Evolutionary conservation across 352 stramenopile genomes (phyloP).

Genomic region (Globisporangium carolinianum): DNA sequence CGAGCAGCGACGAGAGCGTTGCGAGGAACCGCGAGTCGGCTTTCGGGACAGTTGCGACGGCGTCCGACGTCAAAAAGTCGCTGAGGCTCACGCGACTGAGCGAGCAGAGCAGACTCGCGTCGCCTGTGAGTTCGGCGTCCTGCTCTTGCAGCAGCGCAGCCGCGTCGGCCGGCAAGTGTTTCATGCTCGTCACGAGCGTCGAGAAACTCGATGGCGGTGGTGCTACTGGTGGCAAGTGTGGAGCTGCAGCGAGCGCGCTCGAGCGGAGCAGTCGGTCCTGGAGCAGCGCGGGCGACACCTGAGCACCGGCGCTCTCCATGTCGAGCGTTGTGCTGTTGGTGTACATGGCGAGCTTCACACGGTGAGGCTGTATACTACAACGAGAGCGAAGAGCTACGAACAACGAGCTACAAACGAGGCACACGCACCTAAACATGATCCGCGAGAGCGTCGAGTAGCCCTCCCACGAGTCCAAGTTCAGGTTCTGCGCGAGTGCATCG

Average conservation of each 20-base stretch:
- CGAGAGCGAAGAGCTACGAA: no score
- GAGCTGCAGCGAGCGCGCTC: slow-evolving; percentile 1
- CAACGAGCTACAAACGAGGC: not conserved
- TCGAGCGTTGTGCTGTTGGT: slow-evolving; percentile 16
- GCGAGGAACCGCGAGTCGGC: slow-evolving; percentile 9
- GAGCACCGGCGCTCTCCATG: slow-evolving; percentile 6
- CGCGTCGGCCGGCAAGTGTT: slow-evolving; percentile 36
- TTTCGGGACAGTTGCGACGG: slow-evolving; percentile 2
- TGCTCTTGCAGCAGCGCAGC: slow-evolving; percentile 51
- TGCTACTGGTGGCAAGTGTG: slow-evolving; percentile 1
- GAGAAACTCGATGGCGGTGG: slow-evolving; percentile 45
- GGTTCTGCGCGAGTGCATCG: slow-evolving; percentile 28
- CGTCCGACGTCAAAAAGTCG: slow-evolving; percentile 23
- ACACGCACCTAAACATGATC: slow-evolving; percentile 55
- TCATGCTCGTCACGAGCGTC: slow-evolving; percentile 41
- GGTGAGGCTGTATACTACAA: no score
- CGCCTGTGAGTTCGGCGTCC: slow-evolving; percentile 44
- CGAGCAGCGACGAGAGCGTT: slow-evolving; percentile 23
- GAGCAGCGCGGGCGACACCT: not conserved
- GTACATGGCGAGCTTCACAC: not conserved
- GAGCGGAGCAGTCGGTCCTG: not conserved
- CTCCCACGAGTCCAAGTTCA: slow-evolving; percentile 55
- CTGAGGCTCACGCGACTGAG: slow-evolving; percentile 50
- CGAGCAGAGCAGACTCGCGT: slow-evolving; percentile 48
- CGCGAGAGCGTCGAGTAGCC: slow-evolving; percentile 69